These are phyloP conservation scores for Glaciozyma martinii DNA, from an alignment of 768 basidiomycete species.

Conservation along the genomic window DNA sequence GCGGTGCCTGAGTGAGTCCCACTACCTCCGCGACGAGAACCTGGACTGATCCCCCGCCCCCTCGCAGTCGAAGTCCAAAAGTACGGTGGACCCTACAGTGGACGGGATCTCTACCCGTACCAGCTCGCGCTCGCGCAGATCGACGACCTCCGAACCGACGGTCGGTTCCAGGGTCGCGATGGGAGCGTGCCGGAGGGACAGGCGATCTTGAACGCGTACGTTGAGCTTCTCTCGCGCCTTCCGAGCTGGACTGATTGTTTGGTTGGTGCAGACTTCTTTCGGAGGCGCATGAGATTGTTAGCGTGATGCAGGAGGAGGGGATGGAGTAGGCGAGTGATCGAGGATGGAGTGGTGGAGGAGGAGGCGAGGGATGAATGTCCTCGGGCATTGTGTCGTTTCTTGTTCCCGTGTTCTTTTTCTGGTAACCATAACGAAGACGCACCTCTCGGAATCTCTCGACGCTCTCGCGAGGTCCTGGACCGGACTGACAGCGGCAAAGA, in stretches of 20 bases:
- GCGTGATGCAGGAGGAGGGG: constrained; percentile 10
- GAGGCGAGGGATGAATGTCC: neutral
- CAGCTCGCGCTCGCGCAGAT: constrained; percentile 59
- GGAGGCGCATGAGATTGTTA: constrained; percentile 24
- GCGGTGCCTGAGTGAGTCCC: constrained; percentile 22
- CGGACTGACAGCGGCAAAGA: neutral
- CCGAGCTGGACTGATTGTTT: too few relatives aligned
- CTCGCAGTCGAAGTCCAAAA: constrained; percentile 30
- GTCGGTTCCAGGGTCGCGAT: constrained; percentile 54
- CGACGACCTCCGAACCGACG: constrained; percentile 83
- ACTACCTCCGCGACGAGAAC: constrained; percentile 79
- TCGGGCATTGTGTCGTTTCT: neutral
- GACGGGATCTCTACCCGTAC: constrained; percentile 34
- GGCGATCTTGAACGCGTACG: constrained; percentile 21
- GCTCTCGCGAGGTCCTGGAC: too few relatives aligned
- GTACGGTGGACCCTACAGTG: constrained; percentile 31
- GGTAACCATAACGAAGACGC: neutral
- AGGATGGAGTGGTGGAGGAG: neutral
- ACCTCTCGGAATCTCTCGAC: neutral
- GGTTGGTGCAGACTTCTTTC: neutral
- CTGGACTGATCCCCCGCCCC: constrained; percentile 38
- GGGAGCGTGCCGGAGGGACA: constrained; percentile 26
- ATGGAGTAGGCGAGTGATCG: too few relatives aligned
- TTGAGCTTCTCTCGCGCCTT: too few relatives aligned
- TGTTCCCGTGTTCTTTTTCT: neutral